phyloP scores from a whole-genome alignment of 495 filamentous ascomycete genomes.

The Penicillium daleae region DNA sequence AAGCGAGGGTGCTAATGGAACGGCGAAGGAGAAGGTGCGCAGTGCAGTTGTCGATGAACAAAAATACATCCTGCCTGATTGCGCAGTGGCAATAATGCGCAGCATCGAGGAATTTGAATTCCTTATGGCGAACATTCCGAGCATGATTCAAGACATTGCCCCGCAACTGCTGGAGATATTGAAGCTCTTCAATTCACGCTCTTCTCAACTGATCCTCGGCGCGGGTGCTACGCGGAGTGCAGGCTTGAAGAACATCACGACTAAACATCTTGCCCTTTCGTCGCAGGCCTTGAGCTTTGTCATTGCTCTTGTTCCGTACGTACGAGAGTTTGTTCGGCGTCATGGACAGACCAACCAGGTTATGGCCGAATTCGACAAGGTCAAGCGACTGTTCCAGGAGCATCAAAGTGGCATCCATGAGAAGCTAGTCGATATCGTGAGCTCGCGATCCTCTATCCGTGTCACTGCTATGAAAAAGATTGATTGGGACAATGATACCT shows the following conservation, averaged over 20 bases:
- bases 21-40: slow-evolving; percentile 68
- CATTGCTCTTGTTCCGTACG: slow-evolving; percentile 82
- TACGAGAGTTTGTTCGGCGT: slow-evolving; percentile 86
- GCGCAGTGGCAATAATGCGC: slow-evolving; percentile 74
- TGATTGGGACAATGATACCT: slow-evolving; percentile 65
- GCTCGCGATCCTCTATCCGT: slow-evolving; percentile 70
- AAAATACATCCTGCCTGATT: slow-evolving; percentile 82
- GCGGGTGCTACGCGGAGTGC: slow-evolving; percentile 91
- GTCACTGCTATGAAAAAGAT: slow-evolving; percentile 76
- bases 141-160: slow-evolving; percentile 83
- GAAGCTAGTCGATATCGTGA: slow-evolving; percentile 97
- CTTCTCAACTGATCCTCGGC: slow-evolving; percentile 90
- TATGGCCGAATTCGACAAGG: slow-evolving; percentile 92
- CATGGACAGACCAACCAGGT: slow-evolving; percentile 67
- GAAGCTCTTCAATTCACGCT: slow-evolving; percentile 91
- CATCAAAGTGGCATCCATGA: slow-evolving; percentile 93
- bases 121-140: slow-evolving; percentile 81
- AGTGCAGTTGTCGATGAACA: slow-evolving; percentile 82
- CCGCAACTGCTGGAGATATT: slow-evolving; percentile 72
- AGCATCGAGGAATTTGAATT: slow-evolving; percentile 82
- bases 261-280: slow-evolving; percentile 91
- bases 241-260: slow-evolving; percentile 93
- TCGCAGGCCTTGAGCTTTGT: slow-evolving; percentile 90
- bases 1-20: slow-evolving; percentile 50
- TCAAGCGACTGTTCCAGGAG: slow-evolving; percentile 85